phyloP scores from a whole-genome alignment of 192 early-diverging fungal species.

The Coemansia sp. region DNA sequence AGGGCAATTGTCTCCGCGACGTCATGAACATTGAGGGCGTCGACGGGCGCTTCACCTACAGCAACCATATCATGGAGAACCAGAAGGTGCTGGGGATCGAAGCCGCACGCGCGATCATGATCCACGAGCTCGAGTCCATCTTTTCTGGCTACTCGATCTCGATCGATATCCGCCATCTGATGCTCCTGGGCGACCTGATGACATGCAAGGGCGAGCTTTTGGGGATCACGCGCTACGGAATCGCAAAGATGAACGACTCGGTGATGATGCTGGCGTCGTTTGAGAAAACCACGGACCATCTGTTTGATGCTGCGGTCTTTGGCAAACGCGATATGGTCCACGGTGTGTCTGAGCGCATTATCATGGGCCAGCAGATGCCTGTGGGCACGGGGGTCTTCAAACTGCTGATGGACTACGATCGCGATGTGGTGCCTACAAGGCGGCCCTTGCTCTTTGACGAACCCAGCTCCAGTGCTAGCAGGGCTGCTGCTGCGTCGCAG shows the following conservation, averaged over 20 bases:
- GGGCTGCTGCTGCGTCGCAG: neutral
- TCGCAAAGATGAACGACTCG: slow-evolving; percentile 99
- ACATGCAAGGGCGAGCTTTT: slow-evolving; percentile 97
- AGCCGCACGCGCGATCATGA: slow-evolving; percentile 87
- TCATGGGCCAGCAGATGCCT: slow-evolving; percentile 98
- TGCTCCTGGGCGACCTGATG: slow-evolving; percentile 98
- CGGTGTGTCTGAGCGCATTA: slow-evolving; percentile 98
- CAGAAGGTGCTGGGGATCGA: slow-evolving; percentile 92
- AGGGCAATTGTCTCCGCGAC: slow-evolving; percentile 90
- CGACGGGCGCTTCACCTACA: slow-evolving; percentile 71
- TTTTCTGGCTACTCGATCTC: slow-evolving; percentile 91
- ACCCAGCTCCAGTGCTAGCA: slow-evolving; percentile 20
- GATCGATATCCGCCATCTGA: slow-evolving; percentile 93
- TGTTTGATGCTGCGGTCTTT: slow-evolving; percentile 97
- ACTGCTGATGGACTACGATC: slow-evolving; percentile 70
- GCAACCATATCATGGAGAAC: slow-evolving; percentile 94
- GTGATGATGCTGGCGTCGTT: slow-evolving; percentile 99
- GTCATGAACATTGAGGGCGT: slow-evolving; percentile 97
- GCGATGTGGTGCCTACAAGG: slow-evolving; percentile 58
- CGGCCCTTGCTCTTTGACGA: slow-evolving; percentile 67
- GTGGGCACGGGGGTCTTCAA: slow-evolving; percentile 98
- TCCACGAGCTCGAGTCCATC: slow-evolving; percentile 82
- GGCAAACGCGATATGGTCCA: slow-evolving; percentile 90
- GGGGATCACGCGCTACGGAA: slow-evolving; percentile 98
- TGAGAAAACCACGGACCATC: slow-evolving; percentile 99